Percentiles rank a stretch among this genome's conserved stretches.
Evolutionary conservation across 345 rosid species (phyloP).

Genomic region (Chamaenerion angustifolium): DNA sequence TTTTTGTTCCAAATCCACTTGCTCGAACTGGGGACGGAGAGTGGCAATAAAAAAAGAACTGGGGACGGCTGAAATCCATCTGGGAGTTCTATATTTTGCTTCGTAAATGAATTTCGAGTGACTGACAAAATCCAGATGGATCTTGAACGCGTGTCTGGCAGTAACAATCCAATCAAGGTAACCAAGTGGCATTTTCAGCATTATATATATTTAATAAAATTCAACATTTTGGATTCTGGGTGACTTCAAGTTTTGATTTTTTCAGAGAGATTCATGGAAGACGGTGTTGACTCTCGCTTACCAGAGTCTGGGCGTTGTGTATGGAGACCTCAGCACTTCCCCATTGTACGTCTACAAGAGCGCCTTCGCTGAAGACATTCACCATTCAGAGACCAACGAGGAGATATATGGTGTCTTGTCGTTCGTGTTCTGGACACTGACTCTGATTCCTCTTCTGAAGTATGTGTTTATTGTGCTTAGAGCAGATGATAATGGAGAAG

Average conservation of each 20-base stretch:
- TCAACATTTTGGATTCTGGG: not conserved
- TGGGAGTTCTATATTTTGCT: constrained; percentile 9
- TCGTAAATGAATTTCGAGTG: constrained; percentile 19
- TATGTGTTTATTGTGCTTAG: constrained; percentile 33
- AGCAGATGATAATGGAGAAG: constrained; percentile 38
- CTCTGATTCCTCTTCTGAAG: constrained; percentile 24
- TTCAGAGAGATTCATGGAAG: constrained; percentile 27
- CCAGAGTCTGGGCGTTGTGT: constrained; percentile 15
- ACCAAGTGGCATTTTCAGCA: constrained; percentile 5
- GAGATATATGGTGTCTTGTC: constrained; percentile 33
- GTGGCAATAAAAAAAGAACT: no score
- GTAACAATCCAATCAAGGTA: constrained; percentile 45
- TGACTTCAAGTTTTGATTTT: not conserved
- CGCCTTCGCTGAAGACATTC: constrained; percentile 29
- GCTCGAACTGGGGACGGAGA: constrained; percentile 23
- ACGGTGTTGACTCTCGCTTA: constrained; percentile 21
- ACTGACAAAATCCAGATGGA: constrained; percentile 8
- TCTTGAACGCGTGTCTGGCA: constrained; percentile 8
- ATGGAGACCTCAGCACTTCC: constrained; percentile 36
- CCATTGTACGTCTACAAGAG: constrained; percentile 34
- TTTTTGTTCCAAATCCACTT: constrained; percentile 3
- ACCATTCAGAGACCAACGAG: constrained; percentile 29
- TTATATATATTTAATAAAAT: not conserved
- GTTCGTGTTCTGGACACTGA: constrained; percentile 33
- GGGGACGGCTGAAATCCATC: constrained; percentile 17